Conservation (phyloP, 176 grass and related monocot genomes). For the Urochloa ruziziensis region DNA sequence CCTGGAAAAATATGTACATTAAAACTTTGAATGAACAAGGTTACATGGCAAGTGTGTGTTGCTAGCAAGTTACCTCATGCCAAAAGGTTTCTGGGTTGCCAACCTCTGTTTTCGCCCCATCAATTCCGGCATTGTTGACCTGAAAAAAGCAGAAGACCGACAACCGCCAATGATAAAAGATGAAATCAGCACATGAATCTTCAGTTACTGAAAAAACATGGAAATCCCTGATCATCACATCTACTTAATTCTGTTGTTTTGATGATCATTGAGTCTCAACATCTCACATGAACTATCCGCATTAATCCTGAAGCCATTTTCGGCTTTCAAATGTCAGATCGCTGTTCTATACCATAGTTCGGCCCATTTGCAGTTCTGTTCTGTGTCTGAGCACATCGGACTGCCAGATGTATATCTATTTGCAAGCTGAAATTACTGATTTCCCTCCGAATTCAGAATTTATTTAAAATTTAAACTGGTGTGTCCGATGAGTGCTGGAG, state of each 20-base stretch:
- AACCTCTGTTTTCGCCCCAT: neutral
- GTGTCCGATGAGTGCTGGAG: neutral
- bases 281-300: neutral
- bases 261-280: neutral
- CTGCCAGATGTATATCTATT: neutral
- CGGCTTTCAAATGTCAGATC: neutral
- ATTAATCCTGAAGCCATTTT: neutral
- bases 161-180: no score
- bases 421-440: no score
- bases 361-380: neutral
- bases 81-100: neutral
- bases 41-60: neutral
- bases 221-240: neutral
- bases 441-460: neutral
- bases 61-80: neutral
- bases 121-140: conserved; percentile 35
- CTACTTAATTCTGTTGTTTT: neutral
- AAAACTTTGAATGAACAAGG: neutral
- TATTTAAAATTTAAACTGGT: neutral
- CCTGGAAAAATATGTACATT: neutral
- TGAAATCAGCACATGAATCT: neutral
- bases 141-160: neutral
- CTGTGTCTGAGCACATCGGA: no score
- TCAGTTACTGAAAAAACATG: neutral
- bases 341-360: neutral